Base-by-base conservation (phyloP, 2,329 filamentous ascomycete genomes). In the Shiraia bambusicola region DNA sequence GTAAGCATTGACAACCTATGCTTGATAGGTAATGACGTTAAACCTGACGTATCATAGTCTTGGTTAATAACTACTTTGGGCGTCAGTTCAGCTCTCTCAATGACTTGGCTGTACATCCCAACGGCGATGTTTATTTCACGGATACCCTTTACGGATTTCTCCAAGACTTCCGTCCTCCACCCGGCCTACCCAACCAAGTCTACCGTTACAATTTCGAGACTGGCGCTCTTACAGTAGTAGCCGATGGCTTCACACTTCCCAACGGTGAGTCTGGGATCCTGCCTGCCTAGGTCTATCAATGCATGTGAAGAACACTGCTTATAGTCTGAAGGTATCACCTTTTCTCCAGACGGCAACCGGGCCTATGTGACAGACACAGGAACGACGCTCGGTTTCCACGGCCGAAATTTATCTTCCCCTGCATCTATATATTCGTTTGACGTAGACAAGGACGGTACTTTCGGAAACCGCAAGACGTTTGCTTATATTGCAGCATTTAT, bases 91-190 rank as follows among this genome's bases (percentile, higher is more conserved):
- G 67, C 45, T 65, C 61, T 3, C 53, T 71, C 31, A 67, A 73
- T 40, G 71, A 74, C 39, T 42, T 72, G 6, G 55, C 60, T 25
- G 62, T 73, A 9, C 63, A 67, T 45, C 56, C 61, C 7, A 46
- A 67, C 6, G 69, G 69, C 27, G 67, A 71, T 34, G 65, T 76
- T 42, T 76, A 72, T 69, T 76, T 76, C 58, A 75, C 73, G 6
- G 73, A 76, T 42, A 69, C 70, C 12, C 47, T 63, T 15, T 61
- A 57, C 26, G 59, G 55, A 28, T 56, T 43, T 45, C 44, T 56
- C 26, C 56, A 59, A 32, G 38, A 56, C 22, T 57, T 59, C 45
- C 56, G 56, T 17, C 56, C 56, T 12, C 45, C 48, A 11, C 59
- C 60, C 5, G 51, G 52, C 30, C 54, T 63, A 2, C 52, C 49